Evolutionary conservation across 2,329 filamentous ascomycete genomes (phyloP), one percentile per base, ranked within the genome.

Genomic region (Colletotrichum tropicale): DNA sequence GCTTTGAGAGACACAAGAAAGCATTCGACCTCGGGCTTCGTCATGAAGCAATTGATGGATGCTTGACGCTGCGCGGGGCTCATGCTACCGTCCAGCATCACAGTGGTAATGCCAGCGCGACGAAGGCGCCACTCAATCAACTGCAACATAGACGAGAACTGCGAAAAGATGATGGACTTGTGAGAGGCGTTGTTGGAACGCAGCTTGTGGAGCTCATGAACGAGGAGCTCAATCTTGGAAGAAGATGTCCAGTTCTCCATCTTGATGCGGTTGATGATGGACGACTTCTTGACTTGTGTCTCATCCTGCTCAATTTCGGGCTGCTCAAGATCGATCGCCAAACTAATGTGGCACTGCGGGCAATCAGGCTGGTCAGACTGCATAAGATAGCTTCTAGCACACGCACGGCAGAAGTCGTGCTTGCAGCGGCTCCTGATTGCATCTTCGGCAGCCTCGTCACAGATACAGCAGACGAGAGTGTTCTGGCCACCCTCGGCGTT

Each of bases 171-270:
- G 81, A 98, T 98, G 6, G 95, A 98, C 87, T 99, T 99, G 84
- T 97, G 94, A 0, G 96, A 98, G 77, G 96, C 93, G 83, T 98
- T 98, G 86, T 98, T 95, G 74, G 94, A 98, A 74, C 97, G 93
- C 52, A 98, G 90, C 84, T 95, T 94, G 88, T 98, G 97, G 4
- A 99, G 90, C 81, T 98, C 96, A 81, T 98, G 98, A 12, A 98
- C 94, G 8, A 99, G 91, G 83, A 98, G 93, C 86, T 99, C 97
- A 79, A 99, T 99, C 87, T 99, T 99, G 77, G 96, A 98, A 2
- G 96, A 98, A 0, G 95, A 98, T 0, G 96, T 98, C 97, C 97
- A 99, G 81, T 98, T 95, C 83, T 98, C 95, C 96, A 98, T 98
- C 85, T 96, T 95, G 86, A 99, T 98, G 71, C 97, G 94, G 84